Evolutionary conservation across 257 asterid species (phyloP).

Genomic region (Nicotiana paniculata): DNA sequence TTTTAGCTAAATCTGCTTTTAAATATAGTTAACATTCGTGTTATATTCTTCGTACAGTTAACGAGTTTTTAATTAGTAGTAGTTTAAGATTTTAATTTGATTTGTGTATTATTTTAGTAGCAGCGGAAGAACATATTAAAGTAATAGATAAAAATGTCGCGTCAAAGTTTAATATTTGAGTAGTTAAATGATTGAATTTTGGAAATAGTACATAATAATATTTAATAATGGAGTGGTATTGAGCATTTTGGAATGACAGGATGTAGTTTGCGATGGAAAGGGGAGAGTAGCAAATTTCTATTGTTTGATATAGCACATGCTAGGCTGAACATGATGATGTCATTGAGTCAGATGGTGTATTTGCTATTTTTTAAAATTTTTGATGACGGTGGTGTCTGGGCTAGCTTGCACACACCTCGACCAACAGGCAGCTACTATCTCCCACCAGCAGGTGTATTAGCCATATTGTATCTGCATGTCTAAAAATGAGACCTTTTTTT

Average conservation of each 20-base stretch:
- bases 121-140: background rate
- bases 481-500: background rate
- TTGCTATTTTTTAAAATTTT: background rate
- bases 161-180: background rate
- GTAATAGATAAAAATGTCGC: background rate
- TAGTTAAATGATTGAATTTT: background rate
- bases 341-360: background rate
- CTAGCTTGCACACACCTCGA: no score
- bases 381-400: no score
- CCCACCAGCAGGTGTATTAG: background rate
- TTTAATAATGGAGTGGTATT: background rate
- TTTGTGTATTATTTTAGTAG: background rate
- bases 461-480: background rate
- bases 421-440: no score
- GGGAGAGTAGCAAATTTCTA: background rate
- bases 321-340: background rate
- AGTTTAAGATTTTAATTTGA: background rate
- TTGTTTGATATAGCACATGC: background rate
- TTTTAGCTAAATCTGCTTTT: background rate
- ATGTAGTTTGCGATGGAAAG: background rate
- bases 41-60: background rate
- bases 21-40: background rate
- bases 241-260: background rate
- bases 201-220: background rate
- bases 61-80: background rate